A percentile compares a stretch with the other conserved stretches of the same genome.
Evolutionary conservation across 2,329 filamentous ascomycete genomes (phyloP).

Genomic region (Blumeriella jaapii): DNA sequence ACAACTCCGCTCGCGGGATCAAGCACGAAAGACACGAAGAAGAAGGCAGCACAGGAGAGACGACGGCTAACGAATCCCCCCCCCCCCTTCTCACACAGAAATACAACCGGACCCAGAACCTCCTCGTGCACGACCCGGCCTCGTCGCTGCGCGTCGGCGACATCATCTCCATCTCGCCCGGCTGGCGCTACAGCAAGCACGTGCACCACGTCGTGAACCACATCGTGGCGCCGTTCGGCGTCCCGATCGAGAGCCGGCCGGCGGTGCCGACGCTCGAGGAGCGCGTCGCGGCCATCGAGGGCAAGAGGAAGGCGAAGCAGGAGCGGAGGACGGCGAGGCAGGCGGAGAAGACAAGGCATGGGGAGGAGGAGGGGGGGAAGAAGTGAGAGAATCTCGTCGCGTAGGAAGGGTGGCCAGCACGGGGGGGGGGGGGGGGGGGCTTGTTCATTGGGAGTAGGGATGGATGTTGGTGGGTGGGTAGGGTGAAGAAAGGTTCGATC

Average conservation of each 20-base stretch:
- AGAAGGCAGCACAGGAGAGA: background rate
- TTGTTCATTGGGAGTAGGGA: too few relatives aligned
- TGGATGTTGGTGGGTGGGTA: too few relatives aligned
- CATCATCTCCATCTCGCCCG: constrained; percentile 58
- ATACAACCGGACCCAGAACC: constrained; percentile 51
- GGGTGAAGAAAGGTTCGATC: too few relatives aligned
- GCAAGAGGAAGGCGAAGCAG: constrained; percentile 45
- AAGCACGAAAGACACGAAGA: background rate
- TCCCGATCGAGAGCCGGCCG: constrained; percentile 50
- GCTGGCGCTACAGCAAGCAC: constrained; percentile 50
- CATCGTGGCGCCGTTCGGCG: constrained; percentile 62
- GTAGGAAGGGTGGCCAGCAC: constrained; percentile 15
- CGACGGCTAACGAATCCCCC: background rate
- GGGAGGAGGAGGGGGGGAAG: constrained; percentile 1
- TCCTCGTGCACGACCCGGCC: constrained; percentile 70
- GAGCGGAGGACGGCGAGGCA: constrained; percentile 29
- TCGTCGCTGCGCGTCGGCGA: constrained; percentile 64
- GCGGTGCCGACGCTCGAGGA: constrained; percentile 55
- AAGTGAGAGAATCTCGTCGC: constrained; percentile 1
- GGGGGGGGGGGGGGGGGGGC: constrained; percentile 3
- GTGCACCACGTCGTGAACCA: constrained; percentile 65
- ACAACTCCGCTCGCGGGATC: too few relatives aligned
- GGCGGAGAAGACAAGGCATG: background rate
- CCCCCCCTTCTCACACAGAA: too few relatives aligned
- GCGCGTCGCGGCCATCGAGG: constrained; percentile 41